Conservation (phyloP, 371 early-diverging fungal genomes). For the Entomophthora muscae region DNA sequence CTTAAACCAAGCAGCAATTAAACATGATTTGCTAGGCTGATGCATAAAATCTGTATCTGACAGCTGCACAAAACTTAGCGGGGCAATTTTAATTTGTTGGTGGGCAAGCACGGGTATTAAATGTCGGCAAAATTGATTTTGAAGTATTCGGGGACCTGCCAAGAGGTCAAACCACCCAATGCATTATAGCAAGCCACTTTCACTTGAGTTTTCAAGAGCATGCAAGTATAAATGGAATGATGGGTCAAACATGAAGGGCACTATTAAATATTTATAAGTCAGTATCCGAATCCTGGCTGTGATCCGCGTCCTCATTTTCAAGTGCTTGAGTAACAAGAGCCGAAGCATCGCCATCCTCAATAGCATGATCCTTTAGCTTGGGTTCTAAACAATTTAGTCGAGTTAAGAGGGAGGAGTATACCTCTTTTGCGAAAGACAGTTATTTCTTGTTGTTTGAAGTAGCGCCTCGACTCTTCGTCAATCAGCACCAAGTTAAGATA, state of each 20-base stretch:
- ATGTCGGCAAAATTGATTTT: no score
- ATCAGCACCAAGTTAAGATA: constrained; percentile 91
- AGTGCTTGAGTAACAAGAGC: no score
- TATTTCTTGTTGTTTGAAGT: constrained; percentile 95
- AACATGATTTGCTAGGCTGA: no score
- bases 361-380: background rate
- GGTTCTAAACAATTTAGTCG: background rate
- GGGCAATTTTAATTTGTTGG: no score
- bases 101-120: no score
- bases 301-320: no score
- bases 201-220: background rate
- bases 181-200: no score
- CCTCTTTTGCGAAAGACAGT: constrained; percentile 51
- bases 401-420: constrained; percentile 2
- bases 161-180: no score
- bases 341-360: background rate
- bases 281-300: background rate
- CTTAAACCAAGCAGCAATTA: no score
- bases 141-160: no score
- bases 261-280: background rate
- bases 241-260: background rate
- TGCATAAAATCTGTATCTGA: no score
- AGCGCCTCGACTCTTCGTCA: constrained; percentile 94
- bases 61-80: no score
- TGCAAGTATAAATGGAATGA: background rate